phyloP scores from a whole-genome alignment of 192 early-diverging fungal genomes.

The Mortierella claussenii region DNA sequence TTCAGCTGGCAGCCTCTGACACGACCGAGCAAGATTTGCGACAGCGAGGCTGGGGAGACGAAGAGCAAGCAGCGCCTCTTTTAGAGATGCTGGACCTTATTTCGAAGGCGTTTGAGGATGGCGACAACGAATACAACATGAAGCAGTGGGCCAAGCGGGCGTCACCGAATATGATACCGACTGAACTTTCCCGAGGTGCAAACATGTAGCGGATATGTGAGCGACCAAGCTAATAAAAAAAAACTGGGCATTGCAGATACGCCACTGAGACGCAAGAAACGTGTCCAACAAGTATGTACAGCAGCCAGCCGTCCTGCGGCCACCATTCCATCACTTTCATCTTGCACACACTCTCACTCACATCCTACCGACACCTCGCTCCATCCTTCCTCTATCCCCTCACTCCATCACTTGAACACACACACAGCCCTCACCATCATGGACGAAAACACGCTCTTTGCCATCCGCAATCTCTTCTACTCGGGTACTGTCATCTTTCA shows the following conservation, averaged over 20 bases:
- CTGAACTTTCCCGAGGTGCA: too few species aligned
- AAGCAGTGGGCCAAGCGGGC: conserved; percentile 21
- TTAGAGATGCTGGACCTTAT: conserved; percentile 38
- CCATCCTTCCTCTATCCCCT: neutral
- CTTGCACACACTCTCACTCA: neutral
- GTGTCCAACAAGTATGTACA: neutral
- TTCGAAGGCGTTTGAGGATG: conserved; percentile 11
- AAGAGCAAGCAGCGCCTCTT: conserved; percentile 26
- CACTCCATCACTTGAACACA: neutral
- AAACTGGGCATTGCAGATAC: too few species aligned
- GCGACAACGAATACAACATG: neutral
- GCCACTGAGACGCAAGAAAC: neutral
- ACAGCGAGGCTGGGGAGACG: conserved; percentile 37
- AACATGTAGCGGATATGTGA: too few species aligned
- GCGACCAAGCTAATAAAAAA: too few species aligned
- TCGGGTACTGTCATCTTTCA: conserved; percentile 35
- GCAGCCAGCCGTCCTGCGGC: neutral
- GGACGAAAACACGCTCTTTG: conserved; percentile 70
- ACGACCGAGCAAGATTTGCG: neutral
- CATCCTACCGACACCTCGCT: neutral
- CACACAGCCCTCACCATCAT: conserved; percentile 27
- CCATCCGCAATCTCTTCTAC: conserved; percentile 77
- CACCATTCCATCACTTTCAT: neutral
- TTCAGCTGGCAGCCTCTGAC: neutral
- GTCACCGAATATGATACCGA: neutral